Percentiles rank a stretch among this genome's conserved stretches.
Conservation (phyloP, 176 grass and related monocot genomes). For the Pontederia crassipes region DNA sequence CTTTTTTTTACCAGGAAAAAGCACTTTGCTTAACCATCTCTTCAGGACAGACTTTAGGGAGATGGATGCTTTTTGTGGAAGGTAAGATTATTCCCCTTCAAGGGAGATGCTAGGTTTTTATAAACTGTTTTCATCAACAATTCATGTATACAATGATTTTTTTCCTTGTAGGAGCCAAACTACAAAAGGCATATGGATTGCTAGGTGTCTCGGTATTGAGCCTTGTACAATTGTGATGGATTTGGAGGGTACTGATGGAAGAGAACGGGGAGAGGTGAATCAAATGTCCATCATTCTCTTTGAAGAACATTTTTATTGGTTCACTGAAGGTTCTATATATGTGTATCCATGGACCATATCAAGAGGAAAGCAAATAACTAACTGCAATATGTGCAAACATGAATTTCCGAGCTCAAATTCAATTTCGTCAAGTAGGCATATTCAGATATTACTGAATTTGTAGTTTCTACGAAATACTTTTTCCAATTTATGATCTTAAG, state of each 20-base stretch:
- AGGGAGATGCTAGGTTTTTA: not conserved
- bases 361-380: no score
- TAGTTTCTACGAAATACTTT: no score
- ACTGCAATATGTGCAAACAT: no score
- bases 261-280: conserved; percentile 73
- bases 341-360: not conserved
- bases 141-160: not conserved
- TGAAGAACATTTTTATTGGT: not conserved
- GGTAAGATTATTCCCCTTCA: conserved; percentile 25
- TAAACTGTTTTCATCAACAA: not conserved
- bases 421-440: no score
- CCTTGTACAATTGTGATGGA: conserved; percentile 75
- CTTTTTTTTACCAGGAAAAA: conserved; percentile 50
- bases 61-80: conserved; percentile 79
- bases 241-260: conserved; percentile 79
- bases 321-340: not conserved
- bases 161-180: conserved; percentile 56
- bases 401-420: no score
- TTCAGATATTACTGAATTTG: no score
- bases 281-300: conserved; percentile 12
- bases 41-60: conserved; percentile 70
- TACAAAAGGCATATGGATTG: conserved; percentile 84
- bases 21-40: conserved; percentile 77
- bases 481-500: no score
- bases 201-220: conserved; percentile 51